Evolutionary conservation across 257 asterid species (phyloP), one percentile per base, ranked within the genome.

Genomic region (Plantago major): DNA sequence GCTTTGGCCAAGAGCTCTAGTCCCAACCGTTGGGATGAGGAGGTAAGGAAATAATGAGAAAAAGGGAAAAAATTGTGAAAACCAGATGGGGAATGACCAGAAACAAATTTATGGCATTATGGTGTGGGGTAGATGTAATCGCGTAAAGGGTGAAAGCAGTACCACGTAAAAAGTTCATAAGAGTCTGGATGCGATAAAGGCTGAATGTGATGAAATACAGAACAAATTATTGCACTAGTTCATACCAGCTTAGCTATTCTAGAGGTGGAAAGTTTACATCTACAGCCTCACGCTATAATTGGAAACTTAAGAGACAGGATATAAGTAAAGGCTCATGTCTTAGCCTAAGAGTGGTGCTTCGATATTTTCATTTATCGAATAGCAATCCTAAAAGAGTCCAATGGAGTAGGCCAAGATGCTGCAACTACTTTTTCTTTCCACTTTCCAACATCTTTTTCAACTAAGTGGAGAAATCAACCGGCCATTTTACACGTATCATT

Each of bases 401-500:
- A 44, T 61, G 6, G 58, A 58, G 63, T 38, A 58, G 26, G 61
- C 37, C 17, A 2, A 40, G 10, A 11, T 7, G 63, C 43, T 14
- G 19, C 22, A 14, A 3, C 22, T 4, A 33, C 48, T 43, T n/a
- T 63, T 47, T 63, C 42, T 17, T 5, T 47, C 28, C 49, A 42
- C 64, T 46, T 62, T 10, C 40, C 46, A 10, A 38, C 54, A 58
- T 67, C 44, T 49, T 14, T 3, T 40, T 55, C 45, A 57, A 57
- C 68, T 53, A 61, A 46, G 38, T 26, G 40, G 18, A 59, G 47
- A 43, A 17, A 42, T 60, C 40, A 56, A 42, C 40, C 40, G 22
- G 51, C 44, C 60, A 19, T 44, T 11, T 43, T 43, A 50, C 33
- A 42, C 6, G 44, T 48, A 18, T 46, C 42, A n/a, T 53, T 57